These are phyloP conservation scores for Aureobasidium sp. DNA, from an alignment of 2,329 filamentous ascomycete species.

Conservation along the genomic window DNA sequence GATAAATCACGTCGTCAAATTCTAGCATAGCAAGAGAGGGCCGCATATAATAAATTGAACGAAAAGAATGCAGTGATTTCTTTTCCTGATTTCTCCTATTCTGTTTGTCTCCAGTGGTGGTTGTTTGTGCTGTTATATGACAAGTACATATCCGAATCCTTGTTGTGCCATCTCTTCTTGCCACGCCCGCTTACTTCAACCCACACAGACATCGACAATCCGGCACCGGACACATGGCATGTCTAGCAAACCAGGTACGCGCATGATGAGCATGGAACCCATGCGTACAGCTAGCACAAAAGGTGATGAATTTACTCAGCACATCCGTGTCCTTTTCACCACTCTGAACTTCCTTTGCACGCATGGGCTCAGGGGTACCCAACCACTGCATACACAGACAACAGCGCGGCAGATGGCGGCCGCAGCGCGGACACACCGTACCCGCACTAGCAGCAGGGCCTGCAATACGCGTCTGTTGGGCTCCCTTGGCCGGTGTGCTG, in stretches of 20 bases:
- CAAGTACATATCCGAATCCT: background rate
- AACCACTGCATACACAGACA: constrained; percentile 55
- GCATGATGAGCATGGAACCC: constrained; percentile 58
- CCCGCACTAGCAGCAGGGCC: constrained; percentile 29
- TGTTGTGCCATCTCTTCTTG: background rate
- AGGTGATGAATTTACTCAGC: constrained; percentile 49
- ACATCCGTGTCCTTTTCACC: constrained; percentile 32
- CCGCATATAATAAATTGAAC: background rate
- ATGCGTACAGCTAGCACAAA: constrained; percentile 56
- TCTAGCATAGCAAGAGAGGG: background rate
- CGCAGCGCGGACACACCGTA: constrained; percentile 53
- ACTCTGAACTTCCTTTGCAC: constrained; percentile 21
- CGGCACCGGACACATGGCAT: constrained; percentile 47
- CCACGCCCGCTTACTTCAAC: constrained; percentile 16
- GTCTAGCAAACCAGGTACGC: constrained; percentile 50
- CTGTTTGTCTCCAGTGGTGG: background rate
- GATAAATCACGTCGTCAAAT: background rate
- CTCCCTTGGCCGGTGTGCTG: constrained; percentile 15
- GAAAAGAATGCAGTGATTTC: background rate
- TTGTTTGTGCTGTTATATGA: background rate
- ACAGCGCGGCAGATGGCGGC: constrained; percentile 55
- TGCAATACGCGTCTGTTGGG: constrained; percentile 21
- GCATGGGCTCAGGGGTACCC: constrained; percentile 48
- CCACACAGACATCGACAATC: constrained; percentile 48
- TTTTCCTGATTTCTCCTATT: background rate